phyloP scores from a whole-genome alignment of 2,329 filamentous ascomycete species.

The Aureobasidium sp. region DNA sequence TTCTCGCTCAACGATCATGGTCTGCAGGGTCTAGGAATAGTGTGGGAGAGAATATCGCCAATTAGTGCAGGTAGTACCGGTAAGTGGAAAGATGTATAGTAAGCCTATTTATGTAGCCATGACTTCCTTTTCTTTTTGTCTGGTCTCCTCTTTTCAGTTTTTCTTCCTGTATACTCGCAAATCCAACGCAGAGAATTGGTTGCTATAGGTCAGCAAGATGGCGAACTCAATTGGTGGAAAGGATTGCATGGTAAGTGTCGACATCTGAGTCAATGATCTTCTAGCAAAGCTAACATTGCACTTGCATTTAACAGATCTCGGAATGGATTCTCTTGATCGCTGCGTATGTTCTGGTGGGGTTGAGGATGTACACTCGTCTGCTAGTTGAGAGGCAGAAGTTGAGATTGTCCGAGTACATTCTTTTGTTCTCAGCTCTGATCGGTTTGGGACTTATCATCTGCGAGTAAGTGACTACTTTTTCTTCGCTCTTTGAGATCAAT shows the following conservation, averaged over 20 bases:
- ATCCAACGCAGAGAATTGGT: no score
- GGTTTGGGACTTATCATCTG: slow-evolving; percentile 31
- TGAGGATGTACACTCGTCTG: slow-evolving; percentile 30
- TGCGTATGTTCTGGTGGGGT: slow-evolving; percentile 25
- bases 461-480: slow-evolving; percentile 18
- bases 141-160: neutral
- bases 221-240: slow-evolving; percentile 14
- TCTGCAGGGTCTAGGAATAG: neutral
- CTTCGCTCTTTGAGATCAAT: no score
- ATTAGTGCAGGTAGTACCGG: neutral
- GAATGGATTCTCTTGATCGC: slow-evolving; percentile 24
- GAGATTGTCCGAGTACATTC: slow-evolving; percentile 26
- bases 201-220: neutral
- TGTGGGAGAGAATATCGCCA: neutral
- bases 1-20: neutral
- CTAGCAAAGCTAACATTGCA: no score
- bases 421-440: slow-evolving; percentile 26
- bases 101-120: neutral
- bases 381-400: slow-evolving; percentile 28
- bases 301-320: neutral
- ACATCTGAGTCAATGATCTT: no score
- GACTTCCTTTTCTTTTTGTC: neutral
- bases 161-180: neutral
- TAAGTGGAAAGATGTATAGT: neutral
- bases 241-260: slow-evolving; percentile 15